phyloP scores from a whole-genome alignment of 306 rosid species.

The Medicago arabica region DNA sequence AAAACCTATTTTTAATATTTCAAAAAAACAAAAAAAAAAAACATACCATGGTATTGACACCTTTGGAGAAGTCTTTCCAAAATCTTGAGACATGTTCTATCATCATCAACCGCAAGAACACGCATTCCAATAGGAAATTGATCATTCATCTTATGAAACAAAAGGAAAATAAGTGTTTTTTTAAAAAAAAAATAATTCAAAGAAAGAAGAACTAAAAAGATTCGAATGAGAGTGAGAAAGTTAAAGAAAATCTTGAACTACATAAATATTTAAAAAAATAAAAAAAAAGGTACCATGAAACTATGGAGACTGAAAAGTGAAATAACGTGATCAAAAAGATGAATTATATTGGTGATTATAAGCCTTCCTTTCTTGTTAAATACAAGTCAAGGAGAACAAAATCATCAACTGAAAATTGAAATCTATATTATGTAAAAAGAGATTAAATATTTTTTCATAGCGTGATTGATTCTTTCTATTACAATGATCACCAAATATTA shows the following conservation, averaged over 20 bases:
- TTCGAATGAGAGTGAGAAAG: not conserved
- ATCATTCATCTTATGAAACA: constrained; percentile 46
- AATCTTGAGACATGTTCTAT: constrained; percentile 74
- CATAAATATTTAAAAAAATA: not conserved
- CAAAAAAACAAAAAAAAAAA: not conserved
- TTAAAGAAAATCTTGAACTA: constrained; percentile 48
- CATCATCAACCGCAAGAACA: constrained; percentile 95
- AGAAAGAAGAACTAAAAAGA: not conserved
- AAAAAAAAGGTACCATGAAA: not conserved
- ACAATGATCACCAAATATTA: too few relatives aligned
- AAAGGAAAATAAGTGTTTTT: constrained; percentile 40
- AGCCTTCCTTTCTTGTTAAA: constrained; percentile 37
- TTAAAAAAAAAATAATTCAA: constrained; percentile 29
- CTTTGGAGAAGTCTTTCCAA: constrained; percentile 76
- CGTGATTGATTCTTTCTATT: too few relatives aligned
- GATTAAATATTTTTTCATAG: too few relatives aligned
- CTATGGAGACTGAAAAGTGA: not conserved
- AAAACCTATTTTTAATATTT: too few relatives aligned
- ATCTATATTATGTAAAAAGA: not conserved
- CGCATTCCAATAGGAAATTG: constrained; percentile 93
- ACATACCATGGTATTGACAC: constrained; percentile 84
- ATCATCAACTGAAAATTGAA: not conserved
- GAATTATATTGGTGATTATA: constrained; percentile 33
- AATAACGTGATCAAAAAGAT: not conserved
- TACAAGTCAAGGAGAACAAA: constrained; percentile 48